Base-by-base conservation (phyloP, 2,329 filamentous ascomycete genomes). In the Shiraia sp. region DNA sequence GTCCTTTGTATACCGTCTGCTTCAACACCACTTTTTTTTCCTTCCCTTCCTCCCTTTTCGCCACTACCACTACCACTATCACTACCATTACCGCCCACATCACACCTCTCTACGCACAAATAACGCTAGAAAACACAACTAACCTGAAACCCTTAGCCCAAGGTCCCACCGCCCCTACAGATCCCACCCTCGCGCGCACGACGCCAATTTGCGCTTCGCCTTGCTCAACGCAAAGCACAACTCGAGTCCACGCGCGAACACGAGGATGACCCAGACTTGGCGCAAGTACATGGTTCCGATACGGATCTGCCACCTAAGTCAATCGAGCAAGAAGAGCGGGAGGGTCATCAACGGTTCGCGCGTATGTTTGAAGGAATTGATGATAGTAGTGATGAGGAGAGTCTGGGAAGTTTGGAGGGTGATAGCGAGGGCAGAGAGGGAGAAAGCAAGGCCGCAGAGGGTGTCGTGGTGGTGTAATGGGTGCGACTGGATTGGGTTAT, bases 101-200 rank as follows among this genome's bases (percentile, higher is more conserved):
- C n/a, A n/a, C n/a, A n/a, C n/a, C n/a, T n/a, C n/a, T n/a, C n/a
- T n/a, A n/a, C n/a, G n/a, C n/a, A n/a, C n/a, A n/a, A n/a, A n/a
- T n/a, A n/a, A n/a, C n/a, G n/a, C n/a, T n/a, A n/a, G n/a, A n/a
- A n/a, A n/a, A n/a, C n/a, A n/a, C n/a, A n/a, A n/a, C n/a, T n/a
- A n/a, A n/a, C n/a, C n/a, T n/a, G n/a, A n/a, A n/a, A n/a, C n/a
- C n/a, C n/a, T n/a, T 17, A 56, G 55, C 37, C 49, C 19, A 53
- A 49, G 17, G 39, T 52, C n/a, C 52, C 59, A 79, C 32, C 82
- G 79, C 56, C 58, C 79, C 82, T 96, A 60, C 93, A 92, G 66
- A 84, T 92, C 25, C 85, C 88, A 1, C 91, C 92, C 2, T 95
- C 90, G 6, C 83, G 92, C 37, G 92, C 92, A 6, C 83, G 92